These are phyloP conservation scores for Chalara sp. DNA, from an alignment of 2,329 filamentous ascomycete species.

Conservation along the genomic window DNA sequence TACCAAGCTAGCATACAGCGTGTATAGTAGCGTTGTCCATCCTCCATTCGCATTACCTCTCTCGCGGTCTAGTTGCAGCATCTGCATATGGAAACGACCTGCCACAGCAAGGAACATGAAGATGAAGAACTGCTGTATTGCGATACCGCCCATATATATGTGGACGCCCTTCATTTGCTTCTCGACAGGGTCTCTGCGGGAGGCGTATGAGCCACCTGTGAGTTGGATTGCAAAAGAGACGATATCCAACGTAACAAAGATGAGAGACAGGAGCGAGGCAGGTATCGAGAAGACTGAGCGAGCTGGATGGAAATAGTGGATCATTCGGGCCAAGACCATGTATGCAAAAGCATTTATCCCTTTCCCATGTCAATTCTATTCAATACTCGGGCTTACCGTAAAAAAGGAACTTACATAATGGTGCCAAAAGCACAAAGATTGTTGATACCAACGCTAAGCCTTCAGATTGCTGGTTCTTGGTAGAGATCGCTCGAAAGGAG, in stretches of 20 bases:
- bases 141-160: slow-evolving; percentile 17
- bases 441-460: slow-evolving; percentile 27
- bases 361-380: not conserved
- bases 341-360: slow-evolving; percentile 24
- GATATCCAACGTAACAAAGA: slow-evolving; percentile 39
- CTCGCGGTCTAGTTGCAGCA: slow-evolving; percentile 1
- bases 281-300: slow-evolving; percentile 23
- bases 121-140: slow-evolving; percentile 18
- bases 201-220: slow-evolving; percentile 16
- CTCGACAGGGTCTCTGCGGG: slow-evolving; percentile 1
- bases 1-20: slow-evolving; percentile 12
- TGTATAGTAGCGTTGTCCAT: slow-evolving; percentile 9
- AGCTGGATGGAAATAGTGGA: slow-evolving; percentile 27
- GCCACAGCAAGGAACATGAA: slow-evolving; percentile 13
- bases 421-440: slow-evolving; percentile 33
- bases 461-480: slow-evolving; percentile 31
- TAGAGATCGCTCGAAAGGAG: slow-evolving; percentile 32
- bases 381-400: not conserved
- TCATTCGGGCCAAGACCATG: slow-evolving; percentile 21
- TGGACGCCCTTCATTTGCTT: slow-evolving; percentile 12
- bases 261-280: slow-evolving; percentile 29
- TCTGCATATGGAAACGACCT: slow-evolving; percentile 12
- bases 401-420: slow-evolving; percentile 12
- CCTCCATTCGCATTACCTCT: not conserved
- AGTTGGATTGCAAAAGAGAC: slow-evolving; percentile 28